Evolutionary conservation across 2,329 filamentous ascomycete genomes (phyloP).

Genomic region (Aureobasidium melanogenum): DNA sequence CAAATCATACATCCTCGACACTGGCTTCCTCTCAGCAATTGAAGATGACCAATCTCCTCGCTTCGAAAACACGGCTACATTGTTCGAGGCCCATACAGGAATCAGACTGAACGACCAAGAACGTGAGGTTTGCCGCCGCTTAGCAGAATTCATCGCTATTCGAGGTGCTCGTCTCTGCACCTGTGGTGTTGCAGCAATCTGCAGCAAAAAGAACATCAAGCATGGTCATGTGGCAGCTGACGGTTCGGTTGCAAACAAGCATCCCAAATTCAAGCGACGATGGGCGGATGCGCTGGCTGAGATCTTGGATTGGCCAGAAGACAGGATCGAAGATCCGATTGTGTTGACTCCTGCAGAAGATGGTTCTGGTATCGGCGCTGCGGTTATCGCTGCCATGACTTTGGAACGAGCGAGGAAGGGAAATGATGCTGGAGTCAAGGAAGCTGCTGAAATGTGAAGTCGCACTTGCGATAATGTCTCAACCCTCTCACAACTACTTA

Average conservation of each 20-base stretch:
- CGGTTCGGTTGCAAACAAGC: slow-evolving; percentile 32
- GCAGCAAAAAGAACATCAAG: slow-evolving; percentile 24
- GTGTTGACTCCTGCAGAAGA: slow-evolving; percentile 32
- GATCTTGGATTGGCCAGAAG: slow-evolving; percentile 28
- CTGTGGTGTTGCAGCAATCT: slow-evolving; percentile 31
- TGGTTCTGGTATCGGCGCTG: slow-evolving; percentile 33
- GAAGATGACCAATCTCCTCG: slow-evolving; percentile 50
- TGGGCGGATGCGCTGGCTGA: slow-evolving; percentile 33
- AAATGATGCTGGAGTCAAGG: slow-evolving; percentile 4
- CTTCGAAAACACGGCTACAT: slow-evolving; percentile 18
- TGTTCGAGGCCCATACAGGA: slow-evolving; percentile 20
- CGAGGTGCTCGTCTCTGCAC: slow-evolving; percentile 29
- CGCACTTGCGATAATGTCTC: background rate
- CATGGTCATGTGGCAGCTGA: slow-evolving; percentile 31
- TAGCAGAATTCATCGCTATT: slow-evolving; percentile 26
- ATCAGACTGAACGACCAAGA: slow-evolving; percentile 21
- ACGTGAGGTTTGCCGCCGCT: slow-evolving; percentile 21
- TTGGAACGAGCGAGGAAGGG: slow-evolving; percentile 20
- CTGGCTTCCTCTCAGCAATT: slow-evolving; percentile 81
- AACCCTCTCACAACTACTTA: too few relatives aligned
- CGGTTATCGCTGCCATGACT: slow-evolving; percentile 26
- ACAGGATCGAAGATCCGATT: slow-evolving; percentile 26
- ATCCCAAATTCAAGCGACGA: slow-evolving; percentile 32
- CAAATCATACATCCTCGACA: slow-evolving; percentile 77
- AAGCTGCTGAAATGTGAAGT: background rate